Conservation (phyloP, 2,329 filamentous ascomycete species). For the Exophiala alcalophila region DNA sequence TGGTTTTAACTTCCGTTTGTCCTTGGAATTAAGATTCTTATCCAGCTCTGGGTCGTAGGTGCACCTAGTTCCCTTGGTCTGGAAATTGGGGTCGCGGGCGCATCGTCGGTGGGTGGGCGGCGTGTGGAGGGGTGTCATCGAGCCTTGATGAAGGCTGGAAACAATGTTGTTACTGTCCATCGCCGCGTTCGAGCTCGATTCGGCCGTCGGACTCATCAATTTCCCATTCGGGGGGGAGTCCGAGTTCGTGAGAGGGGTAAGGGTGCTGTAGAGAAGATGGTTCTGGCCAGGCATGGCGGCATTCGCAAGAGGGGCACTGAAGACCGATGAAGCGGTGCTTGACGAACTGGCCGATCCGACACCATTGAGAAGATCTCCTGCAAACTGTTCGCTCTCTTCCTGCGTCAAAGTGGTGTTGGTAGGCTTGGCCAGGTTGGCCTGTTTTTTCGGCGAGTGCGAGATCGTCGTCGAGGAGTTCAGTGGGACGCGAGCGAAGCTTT, state of each 20-base stretch:
- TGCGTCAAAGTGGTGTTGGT: slow-evolving; percentile 34
- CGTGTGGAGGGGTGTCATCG: slow-evolving; percentile 43
- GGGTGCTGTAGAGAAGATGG: slow-evolving; percentile 51
- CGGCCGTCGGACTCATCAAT: slow-evolving; percentile 51
- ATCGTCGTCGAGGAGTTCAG: slow-evolving; percentile 16
- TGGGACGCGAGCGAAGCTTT: slow-evolving; percentile 14
- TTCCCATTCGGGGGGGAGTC: slow-evolving; percentile 62
- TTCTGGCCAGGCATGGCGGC: slow-evolving; percentile 56
- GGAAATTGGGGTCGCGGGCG: slow-evolving; percentile 50
- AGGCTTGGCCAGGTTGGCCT: slow-evolving; percentile 17
- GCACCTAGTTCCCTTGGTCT: slow-evolving; percentile 57
- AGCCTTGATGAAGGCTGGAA: slow-evolving; percentile 33
- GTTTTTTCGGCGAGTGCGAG: slow-evolving; percentile 15
- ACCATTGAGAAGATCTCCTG: slow-evolving; percentile 67
- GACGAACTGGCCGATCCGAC: slow-evolving; percentile 70
- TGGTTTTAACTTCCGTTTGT: slow-evolving; percentile 48
- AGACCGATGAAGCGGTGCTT: slow-evolving; percentile 69
- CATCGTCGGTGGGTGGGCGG: slow-evolving; percentile 47
- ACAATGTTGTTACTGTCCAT: slow-evolving; percentile 29
- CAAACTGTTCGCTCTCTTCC: slow-evolving; percentile 36
- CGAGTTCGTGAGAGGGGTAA: slow-evolving; percentile 65
- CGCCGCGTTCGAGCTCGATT: slow-evolving; percentile 13
- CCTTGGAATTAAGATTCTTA: slow-evolving; percentile 56
- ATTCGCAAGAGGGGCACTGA: slow-evolving; percentile 56
- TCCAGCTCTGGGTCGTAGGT: slow-evolving; percentile 64